Evolutionary conservation across 805 yeast species (phyloP).

Genomic region (Ogataea ramenticola): DNA sequence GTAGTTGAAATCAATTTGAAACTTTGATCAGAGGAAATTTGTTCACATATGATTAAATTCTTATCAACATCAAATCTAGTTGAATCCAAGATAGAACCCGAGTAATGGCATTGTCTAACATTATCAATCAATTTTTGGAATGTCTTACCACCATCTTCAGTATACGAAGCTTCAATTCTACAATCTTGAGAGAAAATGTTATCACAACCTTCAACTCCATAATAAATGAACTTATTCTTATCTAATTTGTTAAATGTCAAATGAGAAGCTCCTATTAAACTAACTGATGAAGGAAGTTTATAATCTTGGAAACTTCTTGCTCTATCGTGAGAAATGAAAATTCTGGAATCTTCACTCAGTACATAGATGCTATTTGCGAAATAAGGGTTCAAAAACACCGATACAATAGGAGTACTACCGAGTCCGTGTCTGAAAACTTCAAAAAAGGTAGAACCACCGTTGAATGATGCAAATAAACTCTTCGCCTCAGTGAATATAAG

Average conservation of each 20-base stretch:
- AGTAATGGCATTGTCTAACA: slow-evolving; percentile 59
- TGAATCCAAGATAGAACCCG: slow-evolving; percentile 42
- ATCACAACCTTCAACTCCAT: slow-evolving; percentile 56
- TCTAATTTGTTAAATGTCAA: slow-evolving; percentile 58
- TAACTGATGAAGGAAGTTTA: slow-evolving; percentile 39
- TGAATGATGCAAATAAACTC: slow-evolving; percentile 56
- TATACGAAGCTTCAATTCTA: slow-evolving; percentile 48
- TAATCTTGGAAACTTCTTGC: slow-evolving; percentile 47
- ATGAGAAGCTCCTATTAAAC: slow-evolving; percentile 32
- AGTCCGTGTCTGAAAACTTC: slow-evolving; percentile 23
- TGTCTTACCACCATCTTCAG: slow-evolving; percentile 59
- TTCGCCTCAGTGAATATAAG: slow-evolving; percentile 49
- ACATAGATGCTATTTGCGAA: slow-evolving; percentile 50
- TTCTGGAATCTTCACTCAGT: slow-evolving; percentile 37
- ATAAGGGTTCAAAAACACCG: slow-evolving; percentile 56
- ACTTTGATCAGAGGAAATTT: slow-evolving; percentile 23
- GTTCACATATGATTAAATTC: slow-evolving; percentile 61
- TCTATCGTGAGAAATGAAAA: slow-evolving; percentile 61
- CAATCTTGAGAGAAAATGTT: slow-evolving; percentile 39
- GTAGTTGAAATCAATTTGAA: slow-evolving; percentile 35
- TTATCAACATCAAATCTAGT: slow-evolving; percentile 24
- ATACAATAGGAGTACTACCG: slow-evolving; percentile 32
- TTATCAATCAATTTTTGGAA: slow-evolving; percentile 50
- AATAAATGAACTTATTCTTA: slow-evolving; percentile 56
- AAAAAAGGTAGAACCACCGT: slow-evolving; percentile 52